Evolutionary conservation across 352 stramenopile genomes (phyloP), one percentile per base, ranked within the genome.

Genomic region (Pythium monospermum): DNA sequence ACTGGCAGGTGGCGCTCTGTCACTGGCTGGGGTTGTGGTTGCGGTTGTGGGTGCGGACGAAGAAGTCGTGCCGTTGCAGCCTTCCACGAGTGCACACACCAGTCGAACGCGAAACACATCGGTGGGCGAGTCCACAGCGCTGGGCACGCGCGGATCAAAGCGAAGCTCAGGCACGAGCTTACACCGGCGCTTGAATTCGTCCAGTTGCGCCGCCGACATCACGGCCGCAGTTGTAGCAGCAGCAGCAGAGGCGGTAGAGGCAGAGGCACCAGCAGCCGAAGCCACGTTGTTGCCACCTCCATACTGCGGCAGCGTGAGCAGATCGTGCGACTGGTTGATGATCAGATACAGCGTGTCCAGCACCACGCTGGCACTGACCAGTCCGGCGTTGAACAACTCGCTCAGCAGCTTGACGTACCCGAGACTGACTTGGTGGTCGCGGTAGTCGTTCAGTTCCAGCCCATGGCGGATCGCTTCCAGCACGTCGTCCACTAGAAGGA

Each of bases 251-350:
- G 22, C 27, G 23, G 8, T 30, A n/a, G n/a, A n/a, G n/a, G n/a
- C n/a, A n/a, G n/a, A n/a, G n/a, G n/a, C n/a, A n/a, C n/a, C n/a
- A n/a, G n/a, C n/a, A n/a, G 27, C 19, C n/a, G 8, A 8, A 4
- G 4, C 22, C 18, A 12, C 41, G 49, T 19, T 31, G 39, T 43
- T 32, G 19, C 8, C 19, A 41, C 60, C 66, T 18, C 56, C 69
- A 35, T 85, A 91, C 51, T 86, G 71, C 1, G 77, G 72, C 8
- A 89, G 53, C 15, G 49, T 73, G 31, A 87, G 67, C 48, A 98
- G 82, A 44, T 97, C 88, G 53, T 99, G 96, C 30, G 93, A 96
- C 64, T 97, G 87, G 57, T 98, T 90, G 42, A 99, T 77, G 27
- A 99, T 72, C 28, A 96, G 71, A 58, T 98, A 97, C 12, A 99